Evolutionary conservation across 805 yeast species (phyloP).

Genomic region (Saccharomyces cerevisiae): DNA sequence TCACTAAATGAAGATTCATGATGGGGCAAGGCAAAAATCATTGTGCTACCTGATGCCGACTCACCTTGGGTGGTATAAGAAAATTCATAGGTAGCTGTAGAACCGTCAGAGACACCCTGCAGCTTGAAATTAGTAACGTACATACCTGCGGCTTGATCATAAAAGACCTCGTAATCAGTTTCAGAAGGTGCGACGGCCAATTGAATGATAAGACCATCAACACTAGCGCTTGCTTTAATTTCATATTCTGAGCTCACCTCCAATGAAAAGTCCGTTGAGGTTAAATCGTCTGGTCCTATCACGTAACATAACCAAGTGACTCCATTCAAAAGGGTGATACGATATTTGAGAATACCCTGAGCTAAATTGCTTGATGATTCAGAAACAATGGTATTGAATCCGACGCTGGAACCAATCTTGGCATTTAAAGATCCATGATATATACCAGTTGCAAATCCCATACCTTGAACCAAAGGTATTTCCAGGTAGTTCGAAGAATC

Average conservation of each 20-base stretch:
- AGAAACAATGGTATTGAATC: slow-evolving; percentile 40
- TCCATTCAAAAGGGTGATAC: slow-evolving; percentile 44
- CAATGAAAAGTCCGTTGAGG: slow-evolving; percentile 24
- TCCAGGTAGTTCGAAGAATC: slow-evolving; percentile 33
- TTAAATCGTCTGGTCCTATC: slow-evolving; percentile 14
- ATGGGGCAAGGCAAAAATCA: slow-evolving; percentile 64
- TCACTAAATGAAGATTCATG: slow-evolving; percentile 41
- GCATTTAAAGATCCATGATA: slow-evolving; percentile 41
- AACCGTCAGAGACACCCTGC: slow-evolving; percentile 35
- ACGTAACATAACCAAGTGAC: slow-evolving; percentile 34
- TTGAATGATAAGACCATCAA: slow-evolving; percentile 49
- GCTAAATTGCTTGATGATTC: slow-evolving; percentile 30
- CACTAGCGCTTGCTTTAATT: slow-evolving; percentile 16
- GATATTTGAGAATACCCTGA: slow-evolving; percentile 43
- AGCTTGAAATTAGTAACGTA: slow-evolving; percentile 44
- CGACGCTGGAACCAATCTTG: slow-evolving; percentile 45
- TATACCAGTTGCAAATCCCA: slow-evolving; percentile 49
- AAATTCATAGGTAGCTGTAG: slow-evolving; percentile 37
- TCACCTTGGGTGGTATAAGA: slow-evolving; percentile 39
- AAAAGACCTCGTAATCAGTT: slow-evolving; percentile 37
- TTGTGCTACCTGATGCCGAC: slow-evolving; percentile 36
- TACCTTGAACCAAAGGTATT: slow-evolving; percentile 49
- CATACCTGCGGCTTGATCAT: slow-evolving; percentile 58
- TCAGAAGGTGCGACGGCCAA: slow-evolving; percentile 38
- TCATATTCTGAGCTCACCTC: slow-evolving; percentile 23